These are phyloP conservation scores for Rhizopogon salebrosus DNA, from an alignment of 768 basidiomycete species.

Conservation along the genomic window DNA sequence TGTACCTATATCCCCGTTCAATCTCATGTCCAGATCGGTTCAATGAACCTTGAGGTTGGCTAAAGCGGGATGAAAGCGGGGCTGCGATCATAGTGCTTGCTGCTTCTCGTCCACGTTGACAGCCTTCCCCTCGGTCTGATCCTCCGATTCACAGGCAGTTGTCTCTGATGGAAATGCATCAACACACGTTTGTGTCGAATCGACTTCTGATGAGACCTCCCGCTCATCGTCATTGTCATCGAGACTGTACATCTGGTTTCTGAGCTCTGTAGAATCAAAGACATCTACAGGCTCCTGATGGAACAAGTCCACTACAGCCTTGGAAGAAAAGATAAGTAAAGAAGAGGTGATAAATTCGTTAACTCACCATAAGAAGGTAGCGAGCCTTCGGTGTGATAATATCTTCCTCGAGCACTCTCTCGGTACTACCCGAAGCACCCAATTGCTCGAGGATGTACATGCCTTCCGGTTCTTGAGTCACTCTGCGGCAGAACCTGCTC, in stretches of 20 bases:
- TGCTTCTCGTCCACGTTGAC: neutral
- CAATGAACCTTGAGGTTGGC: neutral
- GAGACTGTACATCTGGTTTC: constrained; percentile 18
- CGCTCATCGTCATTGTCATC: neutral
- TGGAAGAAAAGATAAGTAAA: neutral
- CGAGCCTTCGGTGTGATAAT: constrained; percentile 14
- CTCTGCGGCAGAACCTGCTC: constrained; percentile 13
- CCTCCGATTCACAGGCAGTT: neutral
- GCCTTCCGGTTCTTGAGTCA: constrained; percentile 15
- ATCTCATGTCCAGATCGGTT: neutral
- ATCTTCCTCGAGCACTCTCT: constrained; percentile 15
- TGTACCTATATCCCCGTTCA: constrained; percentile 1
- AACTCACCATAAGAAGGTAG: constrained; percentile 20
- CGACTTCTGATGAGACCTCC: neutral
- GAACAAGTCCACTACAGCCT: constrained; percentile 18
- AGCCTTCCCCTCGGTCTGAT: neutral
- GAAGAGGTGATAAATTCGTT: neutral
- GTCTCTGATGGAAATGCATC: neutral
- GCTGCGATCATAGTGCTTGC: neutral
- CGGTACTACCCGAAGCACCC: constrained; percentile 5
- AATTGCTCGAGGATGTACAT: constrained; percentile 13
- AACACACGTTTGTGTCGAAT: neutral
- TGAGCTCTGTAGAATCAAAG: constrained; percentile 15
- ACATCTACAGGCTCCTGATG: constrained; percentile 16
- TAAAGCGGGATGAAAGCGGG: neutral